phyloP scores from a whole-genome alignment of 495 filamentous ascomycete genomes.

The Umbilicaria muhlenbergii region DNA sequence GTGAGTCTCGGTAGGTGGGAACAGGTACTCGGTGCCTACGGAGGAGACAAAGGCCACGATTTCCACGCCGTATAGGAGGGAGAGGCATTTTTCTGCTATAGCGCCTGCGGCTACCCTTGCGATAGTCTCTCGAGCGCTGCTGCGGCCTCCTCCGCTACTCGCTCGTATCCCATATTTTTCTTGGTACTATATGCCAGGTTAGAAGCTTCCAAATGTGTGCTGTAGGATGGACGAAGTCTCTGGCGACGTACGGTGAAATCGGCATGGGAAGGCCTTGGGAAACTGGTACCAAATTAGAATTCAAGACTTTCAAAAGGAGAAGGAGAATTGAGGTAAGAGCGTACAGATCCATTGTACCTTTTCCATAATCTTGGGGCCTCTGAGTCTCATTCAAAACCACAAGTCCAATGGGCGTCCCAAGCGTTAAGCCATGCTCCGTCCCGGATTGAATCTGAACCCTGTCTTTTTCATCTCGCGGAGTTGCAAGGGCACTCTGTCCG shows the following conservation, averaged over 20 bases:
- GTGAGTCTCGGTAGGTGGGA: slow-evolving; percentile 61
- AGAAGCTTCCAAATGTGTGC: too few species aligned
- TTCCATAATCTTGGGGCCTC: slow-evolving; percentile 83
- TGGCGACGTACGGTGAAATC: slow-evolving; percentile 50
- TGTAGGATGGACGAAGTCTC: too few species aligned
- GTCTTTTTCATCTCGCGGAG: slow-evolving; percentile 88
- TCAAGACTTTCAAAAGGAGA: too few species aligned
- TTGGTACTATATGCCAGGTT: slow-evolving; percentile 36
- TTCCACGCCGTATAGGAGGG: slow-evolving; percentile 64
- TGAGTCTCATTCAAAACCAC: slow-evolving; percentile 86
- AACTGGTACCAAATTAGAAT: neutral
- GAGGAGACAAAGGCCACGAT: slow-evolving; percentile 85
- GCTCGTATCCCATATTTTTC: slow-evolving; percentile 97
- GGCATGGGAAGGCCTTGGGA: slow-evolving; percentile 77
- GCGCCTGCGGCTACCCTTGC: slow-evolving; percentile 88
- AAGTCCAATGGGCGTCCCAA: slow-evolving; percentile 86
- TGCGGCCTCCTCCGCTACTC: slow-evolving; percentile 79
- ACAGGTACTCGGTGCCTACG: slow-evolving; percentile 69
- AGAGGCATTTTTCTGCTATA: slow-evolving; percentile 87
- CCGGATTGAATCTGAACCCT: slow-evolving; percentile 84
- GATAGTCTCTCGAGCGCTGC: slow-evolving; percentile 89
- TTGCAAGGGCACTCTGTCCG: slow-evolving; percentile 80
- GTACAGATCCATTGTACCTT: slow-evolving; percentile 80
- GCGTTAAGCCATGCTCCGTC: slow-evolving; percentile 80
- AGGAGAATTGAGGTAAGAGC: too few species aligned